Evolutionary conservation across 352 stramenopile species (phyloP).

Genomic region (Saprolegnia diclina): DNA sequence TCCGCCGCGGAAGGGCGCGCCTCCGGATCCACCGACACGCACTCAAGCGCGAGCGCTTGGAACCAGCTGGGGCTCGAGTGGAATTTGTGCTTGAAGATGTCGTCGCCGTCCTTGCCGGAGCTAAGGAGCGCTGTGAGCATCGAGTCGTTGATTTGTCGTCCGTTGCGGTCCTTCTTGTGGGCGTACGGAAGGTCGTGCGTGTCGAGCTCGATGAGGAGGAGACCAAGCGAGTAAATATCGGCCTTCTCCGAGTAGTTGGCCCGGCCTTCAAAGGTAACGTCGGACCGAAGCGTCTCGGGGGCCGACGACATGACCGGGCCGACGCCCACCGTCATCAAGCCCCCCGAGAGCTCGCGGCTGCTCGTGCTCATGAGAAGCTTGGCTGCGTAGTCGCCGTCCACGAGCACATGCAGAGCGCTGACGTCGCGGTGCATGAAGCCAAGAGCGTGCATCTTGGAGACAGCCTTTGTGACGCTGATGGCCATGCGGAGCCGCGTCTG

Average conservation of each 20-base stretch:
- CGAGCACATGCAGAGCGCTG: neutral
- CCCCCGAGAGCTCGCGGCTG: neutral
- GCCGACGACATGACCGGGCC: neutral
- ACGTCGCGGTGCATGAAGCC: neutral
- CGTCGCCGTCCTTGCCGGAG: neutral
- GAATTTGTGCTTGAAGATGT: neutral
- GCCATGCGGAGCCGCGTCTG: neutral
- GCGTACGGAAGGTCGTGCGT: neutral
- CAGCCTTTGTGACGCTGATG: neutral
- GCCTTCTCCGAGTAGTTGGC: neutral
- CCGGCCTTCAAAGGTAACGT: neutral
- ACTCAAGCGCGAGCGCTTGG: neutral
- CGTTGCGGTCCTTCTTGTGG: neutral
- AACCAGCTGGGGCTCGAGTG: neutral
- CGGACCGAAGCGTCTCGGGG: neutral
- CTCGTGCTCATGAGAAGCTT: neutral
- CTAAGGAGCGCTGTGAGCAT: neutral
- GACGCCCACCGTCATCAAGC: neutral
- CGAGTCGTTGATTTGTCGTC: neutral
- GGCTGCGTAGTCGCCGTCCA: neutral
- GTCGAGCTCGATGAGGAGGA: neutral
- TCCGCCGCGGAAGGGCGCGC: neutral
- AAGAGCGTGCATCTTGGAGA: neutral
- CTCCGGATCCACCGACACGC: neutral
- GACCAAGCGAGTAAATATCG: neutral